Evolutionary conservation across 257 asterid genomes (phyloP).

Genomic region (Forsythia suspensa): DNA sequence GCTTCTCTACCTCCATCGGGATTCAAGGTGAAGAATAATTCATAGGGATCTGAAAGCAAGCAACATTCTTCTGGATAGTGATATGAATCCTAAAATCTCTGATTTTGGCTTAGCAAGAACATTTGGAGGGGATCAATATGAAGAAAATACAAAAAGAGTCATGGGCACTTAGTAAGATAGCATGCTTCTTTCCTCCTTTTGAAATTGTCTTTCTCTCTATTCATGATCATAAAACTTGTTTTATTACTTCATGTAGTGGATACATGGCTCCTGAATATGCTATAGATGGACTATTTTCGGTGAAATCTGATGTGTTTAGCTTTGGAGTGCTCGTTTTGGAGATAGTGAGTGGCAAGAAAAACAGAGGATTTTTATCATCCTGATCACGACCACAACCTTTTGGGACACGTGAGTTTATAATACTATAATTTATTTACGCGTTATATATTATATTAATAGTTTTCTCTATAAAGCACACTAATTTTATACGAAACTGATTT

Average conservation of each 20-base stretch:
- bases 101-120: slow-evolving; percentile 41
- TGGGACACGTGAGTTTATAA: slow-evolving; percentile 36
- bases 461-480: neutral
- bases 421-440: neutral
- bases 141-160: slow-evolving; percentile 35
- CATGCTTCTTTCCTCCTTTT: neutral
- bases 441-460: neutral
- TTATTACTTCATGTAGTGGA: slow-evolving; percentile 20
- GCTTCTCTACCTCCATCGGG: slow-evolving; percentile 28
- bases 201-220: neutral
- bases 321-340: slow-evolving; percentile 39
- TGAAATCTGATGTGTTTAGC: slow-evolving; percentile 37
- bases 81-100: slow-evolving; percentile 35
- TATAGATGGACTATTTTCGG: slow-evolving; percentile 32
- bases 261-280: slow-evolving; percentile 44
- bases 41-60: slow-evolving; percentile 44
- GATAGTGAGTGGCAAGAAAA: slow-evolving; percentile 33
- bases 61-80: slow-evolving; percentile 34
- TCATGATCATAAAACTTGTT: neutral
- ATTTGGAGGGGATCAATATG: slow-evolving; percentile 30
- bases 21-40: slow-evolving; percentile 33
- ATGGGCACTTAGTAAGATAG: slow-evolving; percentile 39
- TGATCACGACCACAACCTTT: slow-evolving; percentile 33
- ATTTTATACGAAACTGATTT: no score
- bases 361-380: slow-evolving; percentile 33